Evolutionary conservation across 306 rosid species (phyloP), one percentile per base, ranked within the genome.

Genomic region (Boehmeria nivea): DNA sequence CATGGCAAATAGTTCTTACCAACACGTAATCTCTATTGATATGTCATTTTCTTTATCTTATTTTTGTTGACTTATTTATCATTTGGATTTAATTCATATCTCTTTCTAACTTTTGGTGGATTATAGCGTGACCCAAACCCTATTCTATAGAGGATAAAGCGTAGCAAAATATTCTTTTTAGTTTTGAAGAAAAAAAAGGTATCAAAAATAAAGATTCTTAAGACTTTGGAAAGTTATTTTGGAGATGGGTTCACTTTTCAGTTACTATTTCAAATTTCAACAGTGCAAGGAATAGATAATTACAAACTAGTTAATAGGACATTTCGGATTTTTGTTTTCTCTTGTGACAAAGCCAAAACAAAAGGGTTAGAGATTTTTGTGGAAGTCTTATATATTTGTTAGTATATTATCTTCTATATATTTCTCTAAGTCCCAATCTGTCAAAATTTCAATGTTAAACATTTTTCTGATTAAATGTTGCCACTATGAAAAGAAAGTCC

Each of bases 1-100:
- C 70, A 27, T 55, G 51, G 39, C 34, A 48, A 54, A 26, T 12
- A 54, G 17, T 31, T 47, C 31, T 67, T 64, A 21, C 66, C 78
- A 42, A 28, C 82, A 80, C 77, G 77, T 53, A 75, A 60, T 27
- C 60, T 36, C 43, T 54, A 28, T 44, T 12, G 19, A 34, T 42
- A 4, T 40, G 51, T 61, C 51, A 27, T 14, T 28, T 48, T 64
- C 40, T 33, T 15, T 24, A 11, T 17, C 31, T 38, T 38, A 34
- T 23, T 46, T 46, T 9, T 33, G 52, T 56, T 40, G 63, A 69
- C 65, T 17, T 34, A 22, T 50, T 15, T 47, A 49, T 18, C 5
- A 5, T 44, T 40, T 58, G 18, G 31, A 42, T 9, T 40, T 3
- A 53, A 24, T 12, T 3, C 11, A 8, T 15, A 33, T 53, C 36